Percentiles rank a stretch among this genome's conserved stretches.
Conservation (phyloP, 768 basidiomycete species). For the Termitomyces sp. region DNA sequence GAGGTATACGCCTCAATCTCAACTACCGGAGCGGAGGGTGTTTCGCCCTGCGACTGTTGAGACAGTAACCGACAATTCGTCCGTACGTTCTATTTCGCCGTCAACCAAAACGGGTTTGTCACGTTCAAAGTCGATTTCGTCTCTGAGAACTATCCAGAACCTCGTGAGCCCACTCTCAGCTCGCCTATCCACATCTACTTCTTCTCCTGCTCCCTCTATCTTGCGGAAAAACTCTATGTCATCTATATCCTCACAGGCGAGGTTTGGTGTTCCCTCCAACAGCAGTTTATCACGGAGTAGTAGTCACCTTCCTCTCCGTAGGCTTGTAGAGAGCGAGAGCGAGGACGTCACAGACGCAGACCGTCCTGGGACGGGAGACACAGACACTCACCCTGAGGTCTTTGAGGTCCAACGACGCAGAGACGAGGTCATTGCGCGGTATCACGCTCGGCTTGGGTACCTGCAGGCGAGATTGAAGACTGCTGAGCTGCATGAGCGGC, state of each 20-base stretch:
- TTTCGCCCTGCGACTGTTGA: slow-evolving; percentile 8
- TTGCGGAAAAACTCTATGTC: slow-evolving; percentile 47
- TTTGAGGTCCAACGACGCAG: slow-evolving; percentile 60
- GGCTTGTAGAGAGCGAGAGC: slow-evolving; percentile 18
- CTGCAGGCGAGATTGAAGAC: slow-evolving; percentile 72
- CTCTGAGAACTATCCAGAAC: slow-evolving; percentile 20
- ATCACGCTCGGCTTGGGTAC: slow-evolving; percentile 69
- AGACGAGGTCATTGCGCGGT: slow-evolving; percentile 63
- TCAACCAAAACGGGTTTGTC: slow-evolving; percentile 39
- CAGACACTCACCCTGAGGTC: slow-evolving; percentile 41
- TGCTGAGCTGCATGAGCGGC: slow-evolving; percentile 60
- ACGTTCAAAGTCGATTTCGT: slow-evolving; percentile 37
- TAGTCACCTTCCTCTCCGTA: slow-evolving; percentile 36
- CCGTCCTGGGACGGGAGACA: slow-evolving; percentile 17
- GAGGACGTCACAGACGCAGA: slow-evolving; percentile 19
- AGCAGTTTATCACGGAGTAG: slow-evolving; percentile 35
- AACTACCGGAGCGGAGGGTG: slow-evolving; percentile 9
- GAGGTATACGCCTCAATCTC: slow-evolving; percentile 20
- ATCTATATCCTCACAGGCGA: slow-evolving; percentile 49
- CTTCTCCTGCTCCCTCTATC: slow-evolving; percentile 19
- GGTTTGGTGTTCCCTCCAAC: slow-evolving; percentile 35
- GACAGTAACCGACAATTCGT: slow-evolving; percentile 32
- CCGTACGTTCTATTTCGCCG: slow-evolving; percentile 39
- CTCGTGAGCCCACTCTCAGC: slow-evolving; percentile 26
- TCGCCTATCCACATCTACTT: slow-evolving; percentile 19